Base-by-base conservation (phyloP, 129 eudicot species). In the Flaveria robusta region DNA sequence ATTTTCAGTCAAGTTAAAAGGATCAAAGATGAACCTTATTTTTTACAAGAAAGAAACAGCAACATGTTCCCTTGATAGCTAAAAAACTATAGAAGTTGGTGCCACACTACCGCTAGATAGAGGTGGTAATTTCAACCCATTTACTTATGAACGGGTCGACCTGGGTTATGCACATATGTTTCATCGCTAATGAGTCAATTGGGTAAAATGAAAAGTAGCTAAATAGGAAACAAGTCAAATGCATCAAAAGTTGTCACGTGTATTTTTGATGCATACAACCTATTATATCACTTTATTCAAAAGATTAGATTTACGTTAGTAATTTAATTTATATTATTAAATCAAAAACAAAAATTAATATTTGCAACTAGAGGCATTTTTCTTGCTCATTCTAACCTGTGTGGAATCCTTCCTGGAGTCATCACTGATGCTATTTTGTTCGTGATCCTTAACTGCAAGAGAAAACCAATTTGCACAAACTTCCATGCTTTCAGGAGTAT, bases 401-500 rank as follows among this genome's bases (percentile, higher is more conserved):
- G 82, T 60, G 12, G 91, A 72, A 51, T 79, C 72, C 71, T 88
- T 88, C 55, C 41, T 66, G 64, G 79, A 79, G 43, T 75, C 51
- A 70, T 81, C 66, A 77, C 58, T 67, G 81, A 71, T 69, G 34
- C 39, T 72, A 24, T 43, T 79, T 54, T 45, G 76, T 59, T 47
- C 47, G 19, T 74, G 14, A 66, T 88, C 90, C 78, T 83, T 86
- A 74, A 87, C 78, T 70, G 92, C 87, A 74, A 42, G 74, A 29
- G 85, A 82, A 84, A 90, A 93, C 98, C 98, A 93, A 76, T 81
- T 85, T 71, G 83, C 98, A 83, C 98, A 93, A 22, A 85, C 97
- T 66, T 88, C 97, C 97, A 93, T 93, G 85, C 98, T 93, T 83
- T 93, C 98, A 42, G 97, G 98, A 81, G 91, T 90, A 78, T 93